These are phyloP conservation scores for Globisporangium paddicum DNA, from an alignment of 352 stramenopile genomes.

Conservation along the genomic window DNA sequence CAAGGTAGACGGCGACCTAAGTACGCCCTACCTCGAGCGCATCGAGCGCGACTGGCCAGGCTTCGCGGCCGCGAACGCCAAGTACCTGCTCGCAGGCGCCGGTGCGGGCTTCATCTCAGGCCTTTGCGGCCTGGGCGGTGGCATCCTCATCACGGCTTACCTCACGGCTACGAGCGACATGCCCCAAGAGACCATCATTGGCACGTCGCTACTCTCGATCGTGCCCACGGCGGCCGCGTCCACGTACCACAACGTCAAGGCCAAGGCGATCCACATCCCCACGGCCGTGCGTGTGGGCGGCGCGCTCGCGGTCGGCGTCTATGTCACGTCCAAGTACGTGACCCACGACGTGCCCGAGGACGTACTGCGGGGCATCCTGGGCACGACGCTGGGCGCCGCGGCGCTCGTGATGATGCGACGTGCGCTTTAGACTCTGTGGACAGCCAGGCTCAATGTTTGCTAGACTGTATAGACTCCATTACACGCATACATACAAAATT, in stretches of 20 bases:
- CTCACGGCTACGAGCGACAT: constrained; percentile 83
- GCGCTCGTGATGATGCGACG: constrained; percentile 81
- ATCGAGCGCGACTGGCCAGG: constrained; percentile 28
- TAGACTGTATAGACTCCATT: not conserved
- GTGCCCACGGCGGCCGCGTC: constrained; percentile 77
- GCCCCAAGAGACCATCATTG: constrained; percentile 79
- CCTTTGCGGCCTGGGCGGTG: constrained; percentile 73
- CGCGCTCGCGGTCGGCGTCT: constrained; percentile 55
- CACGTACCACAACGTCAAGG: constrained; percentile 75
- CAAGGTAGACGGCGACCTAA: constrained; percentile 5
- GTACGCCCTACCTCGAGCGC: constrained; percentile 41
- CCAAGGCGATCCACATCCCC: constrained; percentile 74
- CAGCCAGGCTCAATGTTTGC: not conserved
- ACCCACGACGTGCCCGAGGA: constrained; percentile 77
- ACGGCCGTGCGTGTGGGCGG: constrained; percentile 64
- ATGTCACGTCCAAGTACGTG: constrained; percentile 80
- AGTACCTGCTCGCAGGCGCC: constrained; percentile 73
- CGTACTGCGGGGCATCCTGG: constrained; percentile 64
- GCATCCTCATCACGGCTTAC: constrained; percentile 86
- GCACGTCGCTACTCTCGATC: constrained; percentile 79
- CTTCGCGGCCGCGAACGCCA: constrained; percentile 58
- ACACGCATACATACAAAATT: constrained; percentile 15
- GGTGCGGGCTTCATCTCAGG: constrained; percentile 81
- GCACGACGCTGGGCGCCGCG: constrained; percentile 57
- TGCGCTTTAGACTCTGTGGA: constrained; percentile 36